These are phyloP conservation scores for Agrostemma githago DNA, from an alignment of 148 eudicot genomes.

Conservation along the genomic window DNA sequence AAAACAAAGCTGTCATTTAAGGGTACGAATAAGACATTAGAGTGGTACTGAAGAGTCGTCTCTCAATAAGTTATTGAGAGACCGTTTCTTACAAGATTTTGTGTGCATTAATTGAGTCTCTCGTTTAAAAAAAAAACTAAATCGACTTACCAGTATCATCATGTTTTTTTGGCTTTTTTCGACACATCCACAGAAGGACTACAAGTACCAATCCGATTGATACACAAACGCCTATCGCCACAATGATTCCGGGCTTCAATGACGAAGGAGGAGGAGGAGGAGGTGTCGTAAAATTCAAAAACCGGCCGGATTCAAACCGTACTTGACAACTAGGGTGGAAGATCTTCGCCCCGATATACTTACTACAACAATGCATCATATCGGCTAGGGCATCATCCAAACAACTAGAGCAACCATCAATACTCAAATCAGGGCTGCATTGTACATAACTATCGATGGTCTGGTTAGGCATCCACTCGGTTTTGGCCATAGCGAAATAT, in stretches of 20 bases:
- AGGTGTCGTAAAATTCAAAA: not conserved
- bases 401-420: constrained; percentile 4
- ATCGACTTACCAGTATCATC: constrained; percentile 9
- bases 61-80: no score
- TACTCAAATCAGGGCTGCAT: constrained; percentile 12
- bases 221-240: not conserved
- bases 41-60: no score
- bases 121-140: no score
- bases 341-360: no score
- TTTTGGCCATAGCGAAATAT: constrained; percentile 8
- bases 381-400: not conserved
- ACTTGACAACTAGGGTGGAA: no score
- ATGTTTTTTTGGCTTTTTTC: not conserved
- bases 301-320: not conserved
- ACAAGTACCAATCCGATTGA: not conserved
- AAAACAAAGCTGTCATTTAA: no score
- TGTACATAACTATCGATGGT: constrained; percentile 12
- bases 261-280: not conserved
- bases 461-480: not conserved
- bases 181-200: not conserved
- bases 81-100: no score
- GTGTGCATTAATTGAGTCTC: no score
- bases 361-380: not conserved
- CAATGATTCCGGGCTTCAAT: constrained; percentile 2
- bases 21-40: no score